Conservation (phyloP, 2,329 filamentous ascomycete species). For the Cercospora sojina region DNA sequence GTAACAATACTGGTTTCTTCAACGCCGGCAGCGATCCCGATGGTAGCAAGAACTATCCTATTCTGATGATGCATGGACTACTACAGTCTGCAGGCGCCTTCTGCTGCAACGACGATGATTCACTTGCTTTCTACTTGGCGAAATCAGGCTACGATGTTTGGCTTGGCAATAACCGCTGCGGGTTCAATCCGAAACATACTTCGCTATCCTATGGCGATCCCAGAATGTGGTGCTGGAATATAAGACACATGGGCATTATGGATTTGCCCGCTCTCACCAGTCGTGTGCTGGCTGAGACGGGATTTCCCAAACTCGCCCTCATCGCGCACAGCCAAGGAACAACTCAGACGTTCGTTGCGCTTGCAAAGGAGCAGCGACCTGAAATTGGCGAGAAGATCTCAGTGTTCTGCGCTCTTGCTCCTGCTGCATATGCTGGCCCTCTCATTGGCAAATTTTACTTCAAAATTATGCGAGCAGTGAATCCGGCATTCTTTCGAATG, state of each 20-base stretch:
- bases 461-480: constrained; percentile 83
- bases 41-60: constrained; percentile 66
- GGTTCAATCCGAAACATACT: constrained; percentile 74
- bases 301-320: constrained; percentile 77
- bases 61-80: constrained; percentile 83
- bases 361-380: constrained; percentile 86
- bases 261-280: constrained; percentile 80
- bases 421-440: constrained; percentile 84
- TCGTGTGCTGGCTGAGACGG: constrained; percentile 76
- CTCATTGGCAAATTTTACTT: constrained; percentile 85
- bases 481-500: constrained; percentile 70
- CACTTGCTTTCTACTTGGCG: constrained; percentile 85
- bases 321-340: constrained; percentile 90
- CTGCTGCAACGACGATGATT: constrained; percentile 85
- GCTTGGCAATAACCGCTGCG: constrained; percentile 91
- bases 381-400: constrained; percentile 79
- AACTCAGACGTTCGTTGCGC: constrained; percentile 79
- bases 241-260: constrained; percentile 87
- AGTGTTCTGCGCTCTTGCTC: constrained; percentile 87
- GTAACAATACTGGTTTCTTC: constrained; percentile 29
- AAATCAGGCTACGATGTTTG: constrained; percentile 94
- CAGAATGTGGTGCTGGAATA: constrained; percentile 96
- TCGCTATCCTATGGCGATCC: constrained; percentile 72
- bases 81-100: constrained; percentile 86
- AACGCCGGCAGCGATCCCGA: constrained; percentile 37